phyloP scores from a whole-genome alignment of 345 rosid genomes.

The Cardamine resedifolia region DNA sequence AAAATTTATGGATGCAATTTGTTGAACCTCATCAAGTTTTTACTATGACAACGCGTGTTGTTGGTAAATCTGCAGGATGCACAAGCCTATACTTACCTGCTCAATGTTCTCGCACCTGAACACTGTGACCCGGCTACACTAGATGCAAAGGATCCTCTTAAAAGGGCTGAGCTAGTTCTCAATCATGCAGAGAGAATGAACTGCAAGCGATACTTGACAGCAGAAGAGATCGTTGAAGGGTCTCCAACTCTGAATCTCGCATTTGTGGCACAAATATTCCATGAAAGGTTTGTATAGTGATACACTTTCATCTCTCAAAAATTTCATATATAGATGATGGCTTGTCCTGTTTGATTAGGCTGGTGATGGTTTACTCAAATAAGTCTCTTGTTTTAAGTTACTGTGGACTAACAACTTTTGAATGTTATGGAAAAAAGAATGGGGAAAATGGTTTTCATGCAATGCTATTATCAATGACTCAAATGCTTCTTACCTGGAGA shows the following conservation, averaged over 20 bases:
- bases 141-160: constrained; percentile 61
- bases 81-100: constrained; percentile 81
- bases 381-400: neutral
- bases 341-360: neutral
- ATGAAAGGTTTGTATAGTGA: constrained; percentile 58
- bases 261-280: constrained; percentile 88
- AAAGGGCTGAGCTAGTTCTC: constrained; percentile 77
- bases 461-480: neutral
- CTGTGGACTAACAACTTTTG: neutral
- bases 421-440: neutral
- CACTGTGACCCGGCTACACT: constrained; percentile 73
- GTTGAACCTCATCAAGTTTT: neutral
- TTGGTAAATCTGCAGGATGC: constrained; percentile 63
- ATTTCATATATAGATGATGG: neutral
- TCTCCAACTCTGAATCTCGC: constrained; percentile 84
- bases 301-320: constrained; percentile 1
- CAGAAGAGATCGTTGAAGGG: constrained; percentile 83
- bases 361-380: neutral
- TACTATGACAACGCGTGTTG: neutral
- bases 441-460: neutral
- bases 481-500: neutral
- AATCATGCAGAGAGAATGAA: constrained; percentile 84
- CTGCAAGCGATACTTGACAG: constrained; percentile 77
- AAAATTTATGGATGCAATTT: neutral
- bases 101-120: constrained; percentile 90